These are phyloP conservation scores for Neurospora sublineolata DNA, from an alignment of 495 filamentous ascomycete species.

Conservation along the genomic window DNA sequence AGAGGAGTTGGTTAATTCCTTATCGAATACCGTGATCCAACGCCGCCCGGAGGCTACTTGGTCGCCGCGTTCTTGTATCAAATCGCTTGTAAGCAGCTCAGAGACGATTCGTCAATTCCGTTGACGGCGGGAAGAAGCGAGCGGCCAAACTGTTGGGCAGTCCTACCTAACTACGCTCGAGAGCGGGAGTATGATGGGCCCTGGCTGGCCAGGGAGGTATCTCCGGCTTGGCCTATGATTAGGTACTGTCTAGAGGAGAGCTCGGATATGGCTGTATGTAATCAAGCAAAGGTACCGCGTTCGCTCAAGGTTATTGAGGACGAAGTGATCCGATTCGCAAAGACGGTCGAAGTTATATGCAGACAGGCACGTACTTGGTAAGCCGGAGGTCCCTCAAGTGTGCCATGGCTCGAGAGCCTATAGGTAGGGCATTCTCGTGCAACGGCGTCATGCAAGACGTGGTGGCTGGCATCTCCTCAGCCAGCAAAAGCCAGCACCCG, in stretches of 20 bases:
- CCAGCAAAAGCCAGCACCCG: neutral
- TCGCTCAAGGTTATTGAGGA: neutral
- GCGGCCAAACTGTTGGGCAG: neutral
- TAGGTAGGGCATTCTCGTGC: neutral
- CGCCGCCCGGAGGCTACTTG: neutral
- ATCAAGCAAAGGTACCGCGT: neutral
- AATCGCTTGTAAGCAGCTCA: neutral
- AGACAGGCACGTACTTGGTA: neutral
- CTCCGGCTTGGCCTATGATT: neutral
- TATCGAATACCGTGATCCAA: neutral
- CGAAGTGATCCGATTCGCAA: neutral
- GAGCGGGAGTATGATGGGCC: neutral
- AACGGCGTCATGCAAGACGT: neutral
- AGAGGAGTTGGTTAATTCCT: neutral
- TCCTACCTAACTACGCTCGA: neutral
- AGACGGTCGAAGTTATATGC: neutral
- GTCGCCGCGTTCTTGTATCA: neutral
- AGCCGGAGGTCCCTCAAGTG: neutral
- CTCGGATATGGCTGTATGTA: neutral
- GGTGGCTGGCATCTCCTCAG: neutral
- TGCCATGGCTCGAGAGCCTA: neutral
- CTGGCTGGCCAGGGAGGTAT: neutral
- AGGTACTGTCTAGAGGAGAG: neutral
- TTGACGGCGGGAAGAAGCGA: neutral
- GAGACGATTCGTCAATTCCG: neutral